These are phyloP conservation scores for Chalciporus sphaerocephalus DNA, from an alignment of 768 basidiomycete species.

Conservation along the genomic window DNA sequence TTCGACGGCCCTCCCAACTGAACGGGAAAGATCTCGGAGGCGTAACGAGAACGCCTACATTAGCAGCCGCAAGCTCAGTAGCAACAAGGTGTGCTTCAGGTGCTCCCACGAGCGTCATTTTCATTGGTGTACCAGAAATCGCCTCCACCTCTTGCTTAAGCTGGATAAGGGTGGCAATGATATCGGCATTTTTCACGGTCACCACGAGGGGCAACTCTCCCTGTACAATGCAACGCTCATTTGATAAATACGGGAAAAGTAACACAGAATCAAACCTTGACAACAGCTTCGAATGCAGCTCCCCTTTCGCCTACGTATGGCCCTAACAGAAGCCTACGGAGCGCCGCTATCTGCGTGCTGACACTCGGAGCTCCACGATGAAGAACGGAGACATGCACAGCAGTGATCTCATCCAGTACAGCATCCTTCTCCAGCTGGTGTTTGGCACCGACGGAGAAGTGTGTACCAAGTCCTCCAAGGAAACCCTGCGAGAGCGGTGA, in stretches of 20 bases:
- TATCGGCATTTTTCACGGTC: slow-evolving; percentile 64
- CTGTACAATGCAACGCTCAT: slow-evolving; percentile 25
- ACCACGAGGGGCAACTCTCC: slow-evolving; percentile 63
- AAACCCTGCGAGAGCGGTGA: slow-evolving; percentile 56
- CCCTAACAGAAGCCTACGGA: slow-evolving; percentile 45
- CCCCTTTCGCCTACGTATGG: slow-evolving; percentile 26
- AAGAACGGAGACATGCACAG: slow-evolving; percentile 55
- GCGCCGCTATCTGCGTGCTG: slow-evolving; percentile 57
- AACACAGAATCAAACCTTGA: slow-evolving; percentile 27
- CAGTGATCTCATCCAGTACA: slow-evolving; percentile 58
- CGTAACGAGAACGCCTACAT: slow-evolving; percentile 66
- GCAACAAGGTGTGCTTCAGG: slow-evolving; percentile 50
- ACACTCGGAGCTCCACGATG: slow-evolving; percentile 40
- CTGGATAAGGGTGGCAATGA: slow-evolving; percentile 63
- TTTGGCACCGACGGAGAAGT: slow-evolving; percentile 54
- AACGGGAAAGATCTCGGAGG: slow-evolving; percentile 61
- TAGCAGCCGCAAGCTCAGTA: slow-evolving; percentile 45
- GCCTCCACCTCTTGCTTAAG: slow-evolving; percentile 55
- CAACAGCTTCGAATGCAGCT: slow-evolving; percentile 34
- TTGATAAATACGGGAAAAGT: not conserved
- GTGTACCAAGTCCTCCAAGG: slow-evolving; percentile 57
- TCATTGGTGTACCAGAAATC: slow-evolving; percentile 23
- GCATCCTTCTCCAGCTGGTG: slow-evolving; percentile 60
- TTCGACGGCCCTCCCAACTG: slow-evolving; percentile 61
- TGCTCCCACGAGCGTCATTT: slow-evolving; percentile 56